These are phyloP conservation scores for Rhododendron williamsianum DNA, from an alignment of 148 eudicot genomes.

Conservation along the genomic window DNA sequence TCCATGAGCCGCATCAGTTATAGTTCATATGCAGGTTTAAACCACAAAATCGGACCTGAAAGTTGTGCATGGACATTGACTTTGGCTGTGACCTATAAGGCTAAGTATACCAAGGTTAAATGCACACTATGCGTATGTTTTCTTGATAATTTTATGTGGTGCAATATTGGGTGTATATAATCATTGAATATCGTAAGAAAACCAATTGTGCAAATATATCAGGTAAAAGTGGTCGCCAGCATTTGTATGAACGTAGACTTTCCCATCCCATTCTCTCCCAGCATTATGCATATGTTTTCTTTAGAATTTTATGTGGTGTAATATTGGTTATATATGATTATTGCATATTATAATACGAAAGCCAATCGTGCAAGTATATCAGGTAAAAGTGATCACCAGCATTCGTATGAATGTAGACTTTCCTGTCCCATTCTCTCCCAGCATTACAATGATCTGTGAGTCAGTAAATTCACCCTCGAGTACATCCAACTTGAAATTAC, in stretches of 20 bases:
- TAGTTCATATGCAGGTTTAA: neutral
- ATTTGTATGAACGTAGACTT: conserved; percentile 89
- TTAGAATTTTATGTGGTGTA: neutral
- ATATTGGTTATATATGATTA: neutral
- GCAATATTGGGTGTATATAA: neutral
- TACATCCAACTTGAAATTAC: conserved; percentile 64
- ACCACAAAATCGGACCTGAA: neutral
- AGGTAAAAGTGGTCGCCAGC: conserved; percentile 52
- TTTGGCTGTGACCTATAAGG: neutral
- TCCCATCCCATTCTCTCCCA: conserved; percentile 97
- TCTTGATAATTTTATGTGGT: neutral
- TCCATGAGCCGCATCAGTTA: no score
- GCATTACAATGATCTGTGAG: conserved; percentile 92
- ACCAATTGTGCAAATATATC: neutral
- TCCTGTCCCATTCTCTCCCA: conserved; percentile 97
- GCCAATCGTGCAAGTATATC: neutral
- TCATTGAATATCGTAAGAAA: neutral
- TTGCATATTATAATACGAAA: neutral
- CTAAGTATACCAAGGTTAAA: neutral
- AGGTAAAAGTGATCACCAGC: conserved; percentile 52
- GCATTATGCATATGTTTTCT: conserved; percentile 4
- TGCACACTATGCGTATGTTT: neutral
- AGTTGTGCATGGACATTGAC: neutral
- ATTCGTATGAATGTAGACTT: conserved; percentile 91
- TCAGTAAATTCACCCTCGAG: conserved; percentile 91